Conservation (phyloP, 257 asterid genomes). For the Echites panduratus region DNA sequence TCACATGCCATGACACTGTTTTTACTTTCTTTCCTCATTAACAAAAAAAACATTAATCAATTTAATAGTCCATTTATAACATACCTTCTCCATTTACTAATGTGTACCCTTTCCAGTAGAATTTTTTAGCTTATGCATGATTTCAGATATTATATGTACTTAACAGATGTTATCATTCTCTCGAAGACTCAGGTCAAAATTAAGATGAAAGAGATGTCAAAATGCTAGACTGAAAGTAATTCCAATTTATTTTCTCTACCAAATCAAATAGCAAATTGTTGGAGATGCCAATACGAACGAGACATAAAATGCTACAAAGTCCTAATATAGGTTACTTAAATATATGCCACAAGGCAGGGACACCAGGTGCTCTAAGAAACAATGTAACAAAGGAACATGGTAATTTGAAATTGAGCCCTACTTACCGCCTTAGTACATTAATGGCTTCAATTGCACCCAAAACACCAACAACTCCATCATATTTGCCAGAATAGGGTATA, state of each 20-base stretch:
- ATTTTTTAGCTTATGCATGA: neutral
- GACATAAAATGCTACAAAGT: neutral
- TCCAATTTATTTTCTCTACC: neutral
- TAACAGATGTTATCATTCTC: neutral
- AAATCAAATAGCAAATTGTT: neutral
- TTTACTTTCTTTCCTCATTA: neutral
- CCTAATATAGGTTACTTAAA: neutral
- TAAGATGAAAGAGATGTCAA: neutral
- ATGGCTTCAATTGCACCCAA: constrained; percentile 97
- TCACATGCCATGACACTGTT: neutral
- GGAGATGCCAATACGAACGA: neutral
- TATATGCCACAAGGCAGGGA: neutral
- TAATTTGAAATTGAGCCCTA: neutral
- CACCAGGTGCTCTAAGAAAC: no score
- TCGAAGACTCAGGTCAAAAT: neutral
- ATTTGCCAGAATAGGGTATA: constrained; percentile 91
- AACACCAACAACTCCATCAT: constrained; percentile 94
- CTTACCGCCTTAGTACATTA: constrained; percentile 71
- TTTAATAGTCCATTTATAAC: neutral
- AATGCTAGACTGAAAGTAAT: neutral
- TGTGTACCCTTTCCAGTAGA: neutral
- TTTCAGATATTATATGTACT: neutral
- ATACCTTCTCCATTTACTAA: neutral
- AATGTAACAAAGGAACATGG: neutral
- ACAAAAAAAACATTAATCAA: neutral